phyloP scores from a whole-genome alignment of 352 stramenopile genomes.

The Phytophthora tubulina region DNA sequence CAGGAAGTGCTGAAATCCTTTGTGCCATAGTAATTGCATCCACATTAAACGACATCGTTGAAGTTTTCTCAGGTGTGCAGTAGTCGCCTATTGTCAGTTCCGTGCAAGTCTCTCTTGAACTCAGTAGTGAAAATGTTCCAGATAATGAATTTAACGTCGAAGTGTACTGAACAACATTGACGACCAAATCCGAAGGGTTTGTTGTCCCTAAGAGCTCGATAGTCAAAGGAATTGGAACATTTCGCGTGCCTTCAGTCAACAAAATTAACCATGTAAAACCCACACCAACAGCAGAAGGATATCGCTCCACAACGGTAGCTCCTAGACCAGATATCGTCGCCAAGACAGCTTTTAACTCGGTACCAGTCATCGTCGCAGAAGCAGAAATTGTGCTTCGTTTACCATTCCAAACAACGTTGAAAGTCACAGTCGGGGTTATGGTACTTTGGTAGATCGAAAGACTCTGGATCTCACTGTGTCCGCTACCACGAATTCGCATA shows the following conservation, averaged over 20 bases:
- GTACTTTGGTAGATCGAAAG: conserved; percentile 53
- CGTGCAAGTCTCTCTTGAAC: conserved; percentile 62
- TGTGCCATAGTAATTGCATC: conserved; percentile 59
- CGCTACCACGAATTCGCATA: conserved; percentile 15
- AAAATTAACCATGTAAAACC: conserved; percentile 59
- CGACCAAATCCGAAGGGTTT: conserved; percentile 38
- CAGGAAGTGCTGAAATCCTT: conserved; percentile 65
- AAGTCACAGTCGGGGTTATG: conserved; percentile 25
- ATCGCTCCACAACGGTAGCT: conserved; percentile 46
- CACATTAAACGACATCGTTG: conserved; percentile 52
- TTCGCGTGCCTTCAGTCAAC: conserved; percentile 36
- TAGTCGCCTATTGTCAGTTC: conserved; percentile 59
- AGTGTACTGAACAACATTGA: conserved; percentile 30
- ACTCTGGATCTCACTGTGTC: conserved; percentile 51
- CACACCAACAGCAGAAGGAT: conserved; percentile 40
- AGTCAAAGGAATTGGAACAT: conserved; percentile 29
- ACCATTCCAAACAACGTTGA: conserved; percentile 56
- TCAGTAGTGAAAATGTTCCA: conserved; percentile 71
- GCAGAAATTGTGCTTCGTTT: conserved; percentile 25
- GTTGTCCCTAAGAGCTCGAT: conserved; percentile 36
- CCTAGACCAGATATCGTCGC: conserved; percentile 47
- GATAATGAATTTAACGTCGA: conserved; percentile 49
- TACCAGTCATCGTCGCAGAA: conserved; percentile 43
- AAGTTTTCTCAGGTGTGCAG: conserved; percentile 59
- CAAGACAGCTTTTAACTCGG: conserved; percentile 42